Conservation (phyloP, 257 asterid genomes). For the Solanum chilense region DNA sequence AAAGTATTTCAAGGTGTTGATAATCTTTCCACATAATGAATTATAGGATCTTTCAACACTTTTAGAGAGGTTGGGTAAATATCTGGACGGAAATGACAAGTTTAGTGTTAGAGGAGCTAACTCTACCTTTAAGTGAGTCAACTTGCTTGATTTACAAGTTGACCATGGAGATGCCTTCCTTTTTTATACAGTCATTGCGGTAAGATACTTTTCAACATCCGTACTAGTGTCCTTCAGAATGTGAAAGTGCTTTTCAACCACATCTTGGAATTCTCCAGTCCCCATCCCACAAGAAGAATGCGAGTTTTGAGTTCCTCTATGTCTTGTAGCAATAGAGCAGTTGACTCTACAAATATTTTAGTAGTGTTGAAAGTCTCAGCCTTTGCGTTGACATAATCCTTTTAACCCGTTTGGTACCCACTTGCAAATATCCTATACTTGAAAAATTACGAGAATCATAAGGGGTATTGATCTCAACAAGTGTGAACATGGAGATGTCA, state of each 20-base stretch:
- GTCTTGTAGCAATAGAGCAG: not conserved
- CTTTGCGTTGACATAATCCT: not conserved
- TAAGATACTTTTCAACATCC: not conserved
- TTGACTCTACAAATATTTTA: not conserved
- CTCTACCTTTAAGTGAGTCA: not conserved
- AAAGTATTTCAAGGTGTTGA: not conserved
- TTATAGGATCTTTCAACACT: not conserved
- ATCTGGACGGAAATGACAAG: not conserved
- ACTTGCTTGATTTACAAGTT: not conserved
- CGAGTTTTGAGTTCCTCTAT: not conserved
- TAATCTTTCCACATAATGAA: not conserved
- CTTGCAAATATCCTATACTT: not conserved
- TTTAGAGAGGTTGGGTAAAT: not conserved
- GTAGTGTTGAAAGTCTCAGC: not conserved
- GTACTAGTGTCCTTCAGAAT: not conserved
- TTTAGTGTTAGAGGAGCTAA: not conserved
- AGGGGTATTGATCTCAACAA: not conserved
- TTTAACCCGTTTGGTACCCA: not conserved
- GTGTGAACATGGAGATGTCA: not conserved
- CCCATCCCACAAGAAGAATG: not conserved
- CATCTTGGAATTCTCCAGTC: not conserved
- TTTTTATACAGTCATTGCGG: no score
- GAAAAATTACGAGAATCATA: not conserved
- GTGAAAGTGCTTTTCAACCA: not conserved
- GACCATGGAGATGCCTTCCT: not conserved